Evolutionary conservation across 306 rosid species (phyloP), one percentile per base, ranked within the genome.

Genomic region (Lathyrus oleraceus): DNA sequence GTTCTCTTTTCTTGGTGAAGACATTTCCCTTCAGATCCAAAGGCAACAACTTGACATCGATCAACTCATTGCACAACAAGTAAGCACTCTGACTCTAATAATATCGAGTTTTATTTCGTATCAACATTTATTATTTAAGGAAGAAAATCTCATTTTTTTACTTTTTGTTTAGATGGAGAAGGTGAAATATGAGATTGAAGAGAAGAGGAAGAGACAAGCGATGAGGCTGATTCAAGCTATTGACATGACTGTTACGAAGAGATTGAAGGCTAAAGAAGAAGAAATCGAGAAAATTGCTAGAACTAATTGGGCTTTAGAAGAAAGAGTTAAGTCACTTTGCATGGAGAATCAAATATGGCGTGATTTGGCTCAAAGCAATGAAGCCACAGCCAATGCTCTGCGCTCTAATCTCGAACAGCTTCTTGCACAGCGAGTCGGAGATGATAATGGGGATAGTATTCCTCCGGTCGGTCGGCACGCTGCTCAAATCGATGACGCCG

Each of bases 271-370:
- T 0, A 94, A 88, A 19, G 95, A 90, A 16, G 96, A 84, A 1
- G 96, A 94, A 71, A 88, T 94, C 8, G 91, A 84, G 7, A 94
- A 83, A 71, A 88, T 94, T 5, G 87, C 88, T 2, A 90, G 85
- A 45, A 35, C 91, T 27, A 94, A 94, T 35, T 90, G 97, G 97
- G 95, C 86, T 0, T 10, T 94, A 4, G 92, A 88, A 44, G 97
- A 94, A 30, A 72, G 72, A 17, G 89, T 90, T 0, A 90, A 90
- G 39, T 74, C 88, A 0, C 67, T 94, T 0, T 81, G 85, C 56
- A 52, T 85, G 0, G 98, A 94, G 73, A 94, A 94, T 42, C 92
- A 94, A 48, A 71, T 90, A 43, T 94, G 98, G 98, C 87, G 96
- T 1, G 96, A 94, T 3, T 25, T 94, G 14, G 99, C 99, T 0